Evolutionary conservation across 2,329 filamentous ascomycete species (phyloP).

Genomic region (Talaromyces sp.): DNA sequence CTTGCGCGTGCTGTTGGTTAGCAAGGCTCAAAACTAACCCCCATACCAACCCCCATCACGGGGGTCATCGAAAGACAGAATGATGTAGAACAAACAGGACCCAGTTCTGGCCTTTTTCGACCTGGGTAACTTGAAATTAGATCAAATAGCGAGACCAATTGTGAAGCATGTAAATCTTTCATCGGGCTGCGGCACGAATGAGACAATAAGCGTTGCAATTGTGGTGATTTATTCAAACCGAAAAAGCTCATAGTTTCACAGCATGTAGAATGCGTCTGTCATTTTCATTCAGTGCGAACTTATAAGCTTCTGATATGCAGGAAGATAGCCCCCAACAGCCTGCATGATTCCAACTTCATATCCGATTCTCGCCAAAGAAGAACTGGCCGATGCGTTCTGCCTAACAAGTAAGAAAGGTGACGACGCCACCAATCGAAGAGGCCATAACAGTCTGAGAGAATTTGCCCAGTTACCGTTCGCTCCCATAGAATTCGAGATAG

Average conservation of each 20-base stretch:
- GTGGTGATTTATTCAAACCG: no score
- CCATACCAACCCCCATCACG: no score
- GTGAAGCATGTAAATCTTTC: no score
- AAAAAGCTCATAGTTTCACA: not conserved
- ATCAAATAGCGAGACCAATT: no score
- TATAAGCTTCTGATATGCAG: not conserved
- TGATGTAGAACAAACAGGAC: no score
- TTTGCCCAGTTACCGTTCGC: not conserved
- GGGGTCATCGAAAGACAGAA: no score
- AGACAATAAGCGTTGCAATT: no score
- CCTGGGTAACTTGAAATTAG: no score
- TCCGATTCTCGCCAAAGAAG: not conserved
- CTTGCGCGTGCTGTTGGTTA: no score
- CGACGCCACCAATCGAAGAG: not conserved
- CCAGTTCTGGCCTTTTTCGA: no score
- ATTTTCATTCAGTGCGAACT: not conserved
- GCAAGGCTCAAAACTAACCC: no score
- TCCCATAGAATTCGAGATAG: not conserved
- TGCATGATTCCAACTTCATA: slow-evolving; percentile 4
- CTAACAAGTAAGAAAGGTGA: not conserved
- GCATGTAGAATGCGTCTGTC: not conserved
- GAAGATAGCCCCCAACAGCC: not conserved
- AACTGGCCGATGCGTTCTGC: not conserved
- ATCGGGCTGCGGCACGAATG: no score
- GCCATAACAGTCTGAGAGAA: not conserved